Conservation (phyloP, 768 basidiomycete species). For the Lanmaoa pseudosensibilis region DNA sequence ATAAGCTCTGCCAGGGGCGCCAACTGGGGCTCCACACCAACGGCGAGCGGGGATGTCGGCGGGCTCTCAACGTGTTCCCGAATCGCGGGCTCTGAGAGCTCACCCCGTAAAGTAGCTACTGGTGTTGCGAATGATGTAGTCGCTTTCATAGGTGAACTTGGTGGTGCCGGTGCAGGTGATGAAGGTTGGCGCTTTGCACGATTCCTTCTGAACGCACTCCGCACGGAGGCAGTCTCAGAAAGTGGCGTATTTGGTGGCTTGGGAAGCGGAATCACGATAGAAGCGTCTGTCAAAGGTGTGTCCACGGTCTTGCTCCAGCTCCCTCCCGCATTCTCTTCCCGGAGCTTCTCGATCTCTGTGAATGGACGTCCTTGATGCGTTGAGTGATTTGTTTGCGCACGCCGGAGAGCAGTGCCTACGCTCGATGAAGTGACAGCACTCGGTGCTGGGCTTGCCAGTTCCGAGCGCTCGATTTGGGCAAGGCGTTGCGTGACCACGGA, state of each 20-base stretch:
- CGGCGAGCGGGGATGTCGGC: conserved; percentile 6
- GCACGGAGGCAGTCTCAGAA: conserved; percentile 16
- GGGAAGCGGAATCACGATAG: conserved; percentile 27
- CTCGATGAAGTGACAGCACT: conserved; percentile 25
- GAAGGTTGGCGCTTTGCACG: neutral
- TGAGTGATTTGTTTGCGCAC: conserved; percentile 21
- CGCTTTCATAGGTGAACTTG: conserved; percentile 10
- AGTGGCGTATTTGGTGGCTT: conserved; percentile 6
- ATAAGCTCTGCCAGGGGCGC: conserved; percentile 34
- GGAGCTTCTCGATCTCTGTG: conserved; percentile 26
- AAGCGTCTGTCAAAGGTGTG: conserved; percentile 25
- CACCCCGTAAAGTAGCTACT: conserved; percentile 8
- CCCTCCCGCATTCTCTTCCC: conserved; percentile 1
- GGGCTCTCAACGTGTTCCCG: conserved; percentile 20
- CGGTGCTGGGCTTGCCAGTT: conserved; percentile 17
- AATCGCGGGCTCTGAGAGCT: conserved; percentile 23
- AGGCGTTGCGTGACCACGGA: conserved; percentile 69
- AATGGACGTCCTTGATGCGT: conserved; percentile 18
- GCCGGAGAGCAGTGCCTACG: conserved; percentile 23
- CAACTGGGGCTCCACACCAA: conserved; percentile 19
- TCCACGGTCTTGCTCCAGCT: neutral
- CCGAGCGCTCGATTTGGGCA: conserved; percentile 51
- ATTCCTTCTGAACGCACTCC: conserved; percentile 25
- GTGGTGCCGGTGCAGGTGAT: conserved; percentile 7
- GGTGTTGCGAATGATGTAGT: neutral